These are phyloP conservation scores for Colletotrichum paranaense DNA, from an alignment of 2,329 filamentous ascomycete genomes.

Conservation along the genomic window DNA sequence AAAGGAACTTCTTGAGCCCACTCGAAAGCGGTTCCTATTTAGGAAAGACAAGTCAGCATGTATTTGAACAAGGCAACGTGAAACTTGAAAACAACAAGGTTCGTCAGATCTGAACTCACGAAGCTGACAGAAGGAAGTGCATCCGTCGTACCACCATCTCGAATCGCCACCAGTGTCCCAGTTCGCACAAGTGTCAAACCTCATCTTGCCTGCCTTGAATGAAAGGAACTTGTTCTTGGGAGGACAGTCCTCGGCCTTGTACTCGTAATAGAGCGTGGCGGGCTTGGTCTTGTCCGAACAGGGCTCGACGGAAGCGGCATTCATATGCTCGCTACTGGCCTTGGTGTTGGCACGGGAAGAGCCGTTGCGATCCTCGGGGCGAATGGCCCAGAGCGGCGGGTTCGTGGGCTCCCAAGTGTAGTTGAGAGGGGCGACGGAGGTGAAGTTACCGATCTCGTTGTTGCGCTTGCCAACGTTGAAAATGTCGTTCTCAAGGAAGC, in stretches of 20 bases:
- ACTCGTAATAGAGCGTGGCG: not conserved
- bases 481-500: not conserved
- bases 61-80: not conserved
- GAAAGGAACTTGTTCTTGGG: not conserved
- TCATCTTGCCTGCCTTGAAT: not conserved
- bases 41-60: not conserved
- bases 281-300: not conserved
- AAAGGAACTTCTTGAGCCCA: constrained; percentile 47
- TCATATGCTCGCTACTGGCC: not conserved
- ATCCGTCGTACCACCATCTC: rapidly evolving
- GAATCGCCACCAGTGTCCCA: not conserved
- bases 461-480: not conserved
- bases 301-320: not conserved
- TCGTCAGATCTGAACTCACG: not conserved
- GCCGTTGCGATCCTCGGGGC: not conserved
- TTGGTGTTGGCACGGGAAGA: not conserved
- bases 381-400: constrained; percentile 1
- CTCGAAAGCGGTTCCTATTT: constrained; percentile 38
- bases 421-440: not conserved
- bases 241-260: not conserved
- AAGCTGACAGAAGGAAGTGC: not conserved
- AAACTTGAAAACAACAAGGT: not conserved
- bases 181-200: not conserved
- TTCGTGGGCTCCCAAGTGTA: not conserved
- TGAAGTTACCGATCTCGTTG: not conserved